Base-by-base conservation (phyloP, 2,329 filamentous ascomycete species). In the Penicillium verrucosum region DNA sequence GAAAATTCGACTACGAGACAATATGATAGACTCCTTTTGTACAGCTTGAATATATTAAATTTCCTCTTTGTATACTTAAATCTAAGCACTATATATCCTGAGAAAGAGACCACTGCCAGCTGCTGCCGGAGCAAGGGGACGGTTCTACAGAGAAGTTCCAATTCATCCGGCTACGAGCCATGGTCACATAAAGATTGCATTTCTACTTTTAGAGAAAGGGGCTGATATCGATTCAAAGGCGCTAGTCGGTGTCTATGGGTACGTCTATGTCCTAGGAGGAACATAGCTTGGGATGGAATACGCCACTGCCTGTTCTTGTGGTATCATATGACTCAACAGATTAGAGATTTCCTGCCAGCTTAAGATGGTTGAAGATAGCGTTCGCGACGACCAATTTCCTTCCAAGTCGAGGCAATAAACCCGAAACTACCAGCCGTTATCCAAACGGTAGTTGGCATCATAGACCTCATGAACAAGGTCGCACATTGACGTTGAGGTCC, bases 401-500 rank as follows among this genome's bases (percentile, higher is more conserved):
- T 32, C 12, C 30, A 32, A 14, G 30, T 14, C 2, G 30, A 32
- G 30, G 30, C 14, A 32, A 32, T 32, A 14, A 14, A 32, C 6
- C 12, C 5, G 12, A 32, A 36, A 36, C 7, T 8, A 3, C 14
- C 14, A 36, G 32, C 5, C 32, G 14, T 16, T 21, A 21, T 40
- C 37, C 5, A 21, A 4, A 21, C 5, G 11, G 14, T n/a, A 27
- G 12, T 27, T 16, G 14, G 4, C 7, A 16, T 16, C 1, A 25
- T 9, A 42, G 23, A 23, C 9, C 40, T 27, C 2, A 42, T 27
- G 4, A 10, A 27, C 10, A 27, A 27, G 40, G 9, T 9, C 2
- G 4, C 23, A 27, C 16, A 27, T 81, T 18, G 69, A 70, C 7
- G 64, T 75, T 29, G 70, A 75, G 32, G 68, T 79, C 37, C 69